Base-by-base conservation (phyloP, 768 basidiomycete genomes). In the Russula sp. region DNA sequence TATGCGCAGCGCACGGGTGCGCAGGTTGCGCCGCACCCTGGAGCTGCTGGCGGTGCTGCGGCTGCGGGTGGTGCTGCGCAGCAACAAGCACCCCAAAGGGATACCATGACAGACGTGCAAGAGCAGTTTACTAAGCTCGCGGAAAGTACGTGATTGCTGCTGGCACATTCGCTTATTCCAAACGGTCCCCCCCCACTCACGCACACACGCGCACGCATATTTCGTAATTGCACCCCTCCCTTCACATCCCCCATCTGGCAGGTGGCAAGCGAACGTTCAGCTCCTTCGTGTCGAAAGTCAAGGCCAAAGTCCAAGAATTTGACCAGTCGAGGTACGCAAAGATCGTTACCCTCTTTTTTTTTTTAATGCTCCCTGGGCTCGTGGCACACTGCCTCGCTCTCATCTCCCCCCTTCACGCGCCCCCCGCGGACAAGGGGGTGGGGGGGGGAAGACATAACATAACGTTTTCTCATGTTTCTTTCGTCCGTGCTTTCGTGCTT, bases 301-400 rank as follows among this genome's bases (percentile, higher is more conserved):
- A 84, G 70, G 84, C 89, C 6, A 93, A 92, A 80, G 84, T 92
- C 62, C 86, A 88, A 69, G 91, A 92, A 68, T 84, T 84, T 64
- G 90, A 92, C 44, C 83, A 85, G 69, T 76, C 77, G 16, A 73
- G 73, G 77, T 80, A 52, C 18, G 72, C 59, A 22, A 1, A 32
- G 4, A 31, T 54, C 11, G 14, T 20, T 34, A 27, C 20, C 44
- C 16, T 44, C 16, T 4, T 44, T 49, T 37, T 32, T 47, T n/a
- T 4, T 27, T 27, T 27, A 27, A 27, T 27, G 27, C 3, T 27
- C 27, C 27, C 27, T 27, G 27, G 27, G 3, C 27, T 27, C 27
- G 27, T 27, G 27, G 27, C n/a, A 13, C 50, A 10, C 18, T 7
- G 16, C 8, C 16, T 8, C 9, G 18, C 39, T 16, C 11, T 18